Evolutionary conservation across 305 asterid genomes (phyloP), one percentile per base, ranked within the genome.

Genomic region (Ilex paraguariensis): DNA sequence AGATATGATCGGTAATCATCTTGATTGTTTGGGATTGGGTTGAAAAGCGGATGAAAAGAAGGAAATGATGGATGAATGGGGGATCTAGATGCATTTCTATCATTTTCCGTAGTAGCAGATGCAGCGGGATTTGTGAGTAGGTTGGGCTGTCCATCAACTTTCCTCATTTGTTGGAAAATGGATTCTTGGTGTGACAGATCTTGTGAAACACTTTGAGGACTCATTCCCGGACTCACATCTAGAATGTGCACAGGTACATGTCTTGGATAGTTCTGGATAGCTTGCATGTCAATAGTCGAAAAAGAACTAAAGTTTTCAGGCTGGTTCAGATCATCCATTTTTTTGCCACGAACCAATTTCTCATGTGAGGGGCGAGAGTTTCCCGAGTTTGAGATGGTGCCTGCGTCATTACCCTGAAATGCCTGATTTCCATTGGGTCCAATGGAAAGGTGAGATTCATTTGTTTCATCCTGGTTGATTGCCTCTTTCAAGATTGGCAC

Each of bases 211-310:
- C 67, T 73, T 33, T 69, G 66, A 39, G 79, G 71, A 63, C 56
- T 77, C 76, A 65, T 63, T 39, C 81, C 80, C 42, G 61, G 61
- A 75, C 73, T 79, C 64, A 89, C 96, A 75, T 86, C 96, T 73
- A 92, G 90, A 76, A 87, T 81, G 75, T 85, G 95, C 76, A 87
- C 96, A 12, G 96, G 87, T 39, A 87, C 88, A 67, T 83, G 91
- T 64, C 90, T 87, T 60, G 90, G 88, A 64, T 78, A 91, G 76
- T 73, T 75, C 73, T 72, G 87, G 45, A 73, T 66, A 65, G 75
- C 71, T 57, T 83, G 85, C 70, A 73, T 63, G 42, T 78, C 88
- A 75, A 71, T 60, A 31, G 66, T 69, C 68, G 79, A 66, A 58
- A 46, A 64, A 33, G 64, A 16, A 48, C 65, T 84, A 62, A 64